A percentile compares a stretch with the other conserved stretches of the same genome.
Evolutionary conservation across 176 grass and related monocot species (phyloP).

Genomic region (Aegilops longissima): DNA sequence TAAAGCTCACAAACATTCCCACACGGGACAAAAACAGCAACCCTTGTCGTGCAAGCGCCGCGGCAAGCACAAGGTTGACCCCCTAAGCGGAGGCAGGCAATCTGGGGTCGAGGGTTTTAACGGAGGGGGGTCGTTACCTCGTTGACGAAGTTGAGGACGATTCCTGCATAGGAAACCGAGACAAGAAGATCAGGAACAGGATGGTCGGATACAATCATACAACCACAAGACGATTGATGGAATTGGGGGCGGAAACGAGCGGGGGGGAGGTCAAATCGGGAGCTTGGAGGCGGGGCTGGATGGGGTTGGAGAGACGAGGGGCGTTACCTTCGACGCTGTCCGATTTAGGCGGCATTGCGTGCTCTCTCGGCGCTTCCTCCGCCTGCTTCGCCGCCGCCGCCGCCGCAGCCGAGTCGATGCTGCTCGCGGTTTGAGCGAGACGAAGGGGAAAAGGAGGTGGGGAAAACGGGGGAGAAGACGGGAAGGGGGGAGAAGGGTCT

Average conservation of each 20-base stretch:
- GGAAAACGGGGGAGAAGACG: background rate
- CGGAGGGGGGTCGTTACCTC: conserved; percentile 51
- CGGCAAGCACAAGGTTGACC: too few species aligned
- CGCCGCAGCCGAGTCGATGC: background rate
- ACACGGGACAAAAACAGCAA: background rate
- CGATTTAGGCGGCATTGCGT: conserved; percentile 77
- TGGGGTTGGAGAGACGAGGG: background rate
- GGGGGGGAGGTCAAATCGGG: background rate
- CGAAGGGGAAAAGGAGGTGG: background rate
- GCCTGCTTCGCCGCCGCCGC: background rate
- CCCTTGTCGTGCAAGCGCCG: background rate
- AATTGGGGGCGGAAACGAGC: background rate
- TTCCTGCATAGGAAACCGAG: conserved; percentile 45
- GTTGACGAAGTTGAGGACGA: conserved; percentile 86
- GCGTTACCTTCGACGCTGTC: conserved; percentile 85
- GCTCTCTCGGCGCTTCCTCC: background rate
- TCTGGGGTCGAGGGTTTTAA: conserved; percentile 1
- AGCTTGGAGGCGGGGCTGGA: background rate
- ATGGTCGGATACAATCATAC: background rate
- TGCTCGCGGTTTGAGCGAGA: background rate
- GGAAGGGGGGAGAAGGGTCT: background rate
- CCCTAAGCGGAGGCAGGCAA: background rate
- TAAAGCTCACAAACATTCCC: background rate
- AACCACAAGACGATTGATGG: background rate
- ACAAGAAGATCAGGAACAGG: background rate